Evolutionary conservation across 352 stramenopile genomes (phyloP).

Genomic region (Globisporangium carolinianum): DNA sequence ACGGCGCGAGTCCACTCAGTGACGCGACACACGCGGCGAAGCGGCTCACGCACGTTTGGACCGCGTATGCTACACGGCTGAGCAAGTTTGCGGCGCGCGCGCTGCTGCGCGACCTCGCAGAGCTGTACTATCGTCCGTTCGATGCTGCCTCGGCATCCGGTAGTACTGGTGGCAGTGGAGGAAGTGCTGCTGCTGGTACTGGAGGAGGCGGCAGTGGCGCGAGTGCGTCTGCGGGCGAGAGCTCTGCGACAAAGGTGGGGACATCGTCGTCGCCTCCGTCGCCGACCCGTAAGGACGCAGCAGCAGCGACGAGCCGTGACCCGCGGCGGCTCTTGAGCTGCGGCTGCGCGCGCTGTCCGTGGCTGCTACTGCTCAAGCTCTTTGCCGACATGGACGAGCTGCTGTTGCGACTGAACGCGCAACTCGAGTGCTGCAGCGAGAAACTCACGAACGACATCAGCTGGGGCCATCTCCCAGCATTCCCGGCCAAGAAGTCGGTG

Average conservation of each 20-base stretch:
- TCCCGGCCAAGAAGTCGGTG: conserved; percentile 46
- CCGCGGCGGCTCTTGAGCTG: conserved; percentile 56
- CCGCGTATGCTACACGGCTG: conserved; percentile 45
- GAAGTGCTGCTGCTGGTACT: neutral
- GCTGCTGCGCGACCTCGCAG: conserved; percentile 54
- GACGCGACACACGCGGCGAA: conserved; percentile 17
- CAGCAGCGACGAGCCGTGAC: conserved; percentile 8
- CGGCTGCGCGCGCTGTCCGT: conserved; percentile 61
- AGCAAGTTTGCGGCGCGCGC: conserved; percentile 41
- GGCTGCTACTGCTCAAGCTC: conserved; percentile 63
- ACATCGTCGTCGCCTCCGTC: conserved; percentile 10
- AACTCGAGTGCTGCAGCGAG: conserved; percentile 63
- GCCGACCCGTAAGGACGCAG: conserved; percentile 14
- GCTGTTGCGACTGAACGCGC: conserved; percentile 55
- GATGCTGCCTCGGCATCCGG: conserved; percentile 8
- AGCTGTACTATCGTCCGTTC: conserved; percentile 55
- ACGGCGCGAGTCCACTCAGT: conserved; percentile 19
- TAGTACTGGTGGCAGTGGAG: neutral
- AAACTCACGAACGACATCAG: conserved; percentile 72
- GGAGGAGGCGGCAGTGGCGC: neutral
- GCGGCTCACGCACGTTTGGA: conserved; percentile 56
- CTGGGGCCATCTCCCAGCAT: conserved; percentile 64
- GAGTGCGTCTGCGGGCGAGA: neutral
- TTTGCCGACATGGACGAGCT: conserved; percentile 70
- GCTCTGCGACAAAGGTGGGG: neutral